Evolutionary conservation across 352 stramenopile genomes (phyloP).

Genomic region (Thraustotheca clavata): DNA sequence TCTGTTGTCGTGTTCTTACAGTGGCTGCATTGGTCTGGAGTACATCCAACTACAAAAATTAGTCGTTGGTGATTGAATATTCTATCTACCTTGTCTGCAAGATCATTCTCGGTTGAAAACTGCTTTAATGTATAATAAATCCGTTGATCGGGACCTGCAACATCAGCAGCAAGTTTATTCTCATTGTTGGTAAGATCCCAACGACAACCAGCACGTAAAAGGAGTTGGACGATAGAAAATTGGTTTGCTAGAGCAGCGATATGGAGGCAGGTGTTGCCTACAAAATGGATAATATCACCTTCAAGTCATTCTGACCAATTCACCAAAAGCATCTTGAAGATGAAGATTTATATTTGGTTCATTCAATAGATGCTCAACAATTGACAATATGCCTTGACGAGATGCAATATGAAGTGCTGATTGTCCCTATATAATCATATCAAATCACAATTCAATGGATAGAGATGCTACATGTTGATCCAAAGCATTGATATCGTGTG

Average conservation of each 20-base stretch:
- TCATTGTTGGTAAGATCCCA: conserved; percentile 10
- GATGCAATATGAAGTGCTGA: conserved; percentile 7
- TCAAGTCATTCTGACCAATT: neutral
- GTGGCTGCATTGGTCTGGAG: neutral
- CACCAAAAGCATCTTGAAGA: neutral
- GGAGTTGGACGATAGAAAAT: neutral
- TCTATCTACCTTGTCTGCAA: neutral
- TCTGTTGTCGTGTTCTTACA: neutral
- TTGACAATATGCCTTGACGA: neutral
- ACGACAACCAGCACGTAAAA: neutral
- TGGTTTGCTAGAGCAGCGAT: conserved; percentile 2
- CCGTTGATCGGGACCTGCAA: conserved; percentile 2
- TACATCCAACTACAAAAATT: neutral
- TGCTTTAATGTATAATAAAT: conserved; percentile 2
- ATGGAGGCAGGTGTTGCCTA: conserved; percentile 16
- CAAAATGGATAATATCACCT: neutral
- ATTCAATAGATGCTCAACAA: neutral
- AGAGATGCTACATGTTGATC: neutral
- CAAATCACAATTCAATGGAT: neutral
- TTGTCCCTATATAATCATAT: neutral
- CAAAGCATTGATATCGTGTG: neutral
- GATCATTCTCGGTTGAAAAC: neutral
- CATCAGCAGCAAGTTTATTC: neutral
- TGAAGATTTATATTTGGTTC: conserved; percentile 1
- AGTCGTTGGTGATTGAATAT: neutral